These are phyloP conservation scores for Fusarium sp. DNA, from an alignment of 2,329 filamentous ascomycete species.

Conservation along the genomic window DNA sequence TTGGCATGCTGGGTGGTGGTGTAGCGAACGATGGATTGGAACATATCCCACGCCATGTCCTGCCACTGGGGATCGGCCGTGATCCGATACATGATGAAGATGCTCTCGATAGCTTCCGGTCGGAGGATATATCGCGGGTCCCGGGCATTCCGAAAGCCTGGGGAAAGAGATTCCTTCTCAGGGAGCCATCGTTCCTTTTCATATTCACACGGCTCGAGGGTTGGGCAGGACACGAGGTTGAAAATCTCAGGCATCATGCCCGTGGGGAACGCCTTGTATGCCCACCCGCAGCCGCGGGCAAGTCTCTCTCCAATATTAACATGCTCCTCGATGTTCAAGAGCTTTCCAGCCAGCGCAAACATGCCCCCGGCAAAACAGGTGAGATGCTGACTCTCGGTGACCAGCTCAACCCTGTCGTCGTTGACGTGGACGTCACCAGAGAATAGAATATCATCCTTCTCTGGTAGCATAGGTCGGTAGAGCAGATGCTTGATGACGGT, in stretches of 20 bases:
- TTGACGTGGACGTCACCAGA: slow-evolving; percentile 47
- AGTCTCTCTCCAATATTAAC: slow-evolving; percentile 62
- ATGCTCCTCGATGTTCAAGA: slow-evolving; percentile 64
- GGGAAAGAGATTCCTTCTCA: slow-evolving; percentile 49
- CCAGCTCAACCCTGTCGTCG: slow-evolving; percentile 36
- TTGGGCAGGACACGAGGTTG: slow-evolving; percentile 58
- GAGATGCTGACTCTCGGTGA: slow-evolving; percentile 64
- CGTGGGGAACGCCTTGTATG: slow-evolving; percentile 64
- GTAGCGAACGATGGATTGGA: slow-evolving; percentile 57
- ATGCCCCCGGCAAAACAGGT: slow-evolving; percentile 77
- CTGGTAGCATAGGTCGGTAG: slow-evolving; percentile 75
- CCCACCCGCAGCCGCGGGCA: slow-evolving; percentile 68
- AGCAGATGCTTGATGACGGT: slow-evolving; percentile 72
- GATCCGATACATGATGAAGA: slow-evolving; percentile 64
- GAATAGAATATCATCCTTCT: slow-evolving; percentile 70
- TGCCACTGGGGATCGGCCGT: slow-evolving; percentile 61
- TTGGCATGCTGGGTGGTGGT: slow-evolving; percentile 61
- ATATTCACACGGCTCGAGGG: slow-evolving; percentile 46
- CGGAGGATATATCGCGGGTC: slow-evolving; percentile 64
- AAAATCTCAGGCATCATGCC: slow-evolving; percentile 72
- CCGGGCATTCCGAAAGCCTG: slow-evolving; percentile 72
- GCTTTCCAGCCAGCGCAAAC: slow-evolving; percentile 71
- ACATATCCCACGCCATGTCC: slow-evolving; percentile 67
- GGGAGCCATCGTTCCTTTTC: slow-evolving; percentile 47
- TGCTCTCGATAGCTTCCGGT: slow-evolving; percentile 63